Base-by-base conservation (phyloP, 257 asterid genomes). In the Petrea volubilis region DNA sequence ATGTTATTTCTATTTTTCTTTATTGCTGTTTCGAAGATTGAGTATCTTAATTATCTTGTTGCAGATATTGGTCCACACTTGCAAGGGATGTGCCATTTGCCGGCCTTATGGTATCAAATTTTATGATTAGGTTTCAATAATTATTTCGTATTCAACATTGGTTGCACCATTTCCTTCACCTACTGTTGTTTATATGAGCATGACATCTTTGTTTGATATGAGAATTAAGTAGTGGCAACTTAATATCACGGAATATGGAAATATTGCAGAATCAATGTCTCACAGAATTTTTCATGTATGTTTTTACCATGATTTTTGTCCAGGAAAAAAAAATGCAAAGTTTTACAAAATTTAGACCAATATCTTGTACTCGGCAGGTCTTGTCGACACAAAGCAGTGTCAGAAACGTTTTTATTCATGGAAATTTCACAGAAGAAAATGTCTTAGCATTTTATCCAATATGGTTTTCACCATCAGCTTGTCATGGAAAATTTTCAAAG, bases 71-170 rank as follows among this genome's bases (percentile, higher is more conserved):
- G 90, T 90, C 97, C 57, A 88, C 96, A 46, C 93, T 90, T 84
- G 96, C 87, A 56, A 78, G 96, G 72, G 96, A 90, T 78, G 88
- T 90, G 71, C 97, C 97, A 70, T 90, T 90, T 80, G 96, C 97
- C 60, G 93, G 97, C 71, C 85, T 90, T 27, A 90, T 88, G 97
- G 97, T 90, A 90, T 68, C 14, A 36, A 36, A n/a, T 24, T 15
- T 64, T 47, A 62, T 70, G 38, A 55, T 34, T 81, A 43, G 21
- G 46, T 15, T 71, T 63, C 68, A n/a, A 27, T 67, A 34, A 36
- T 14, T 31, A 17, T 57, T 31, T 73, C 11, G 28, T 24, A 46
- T 18, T 44, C 51, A 3, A 14, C 68, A 20, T 47, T 74, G 24
- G 64, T 43, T 69, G 46, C 55, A 63, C 60, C 28, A 29, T 24